Base-by-base conservation (phyloP, 23 red algal genomes). In the Chondrus crispus region DNA sequence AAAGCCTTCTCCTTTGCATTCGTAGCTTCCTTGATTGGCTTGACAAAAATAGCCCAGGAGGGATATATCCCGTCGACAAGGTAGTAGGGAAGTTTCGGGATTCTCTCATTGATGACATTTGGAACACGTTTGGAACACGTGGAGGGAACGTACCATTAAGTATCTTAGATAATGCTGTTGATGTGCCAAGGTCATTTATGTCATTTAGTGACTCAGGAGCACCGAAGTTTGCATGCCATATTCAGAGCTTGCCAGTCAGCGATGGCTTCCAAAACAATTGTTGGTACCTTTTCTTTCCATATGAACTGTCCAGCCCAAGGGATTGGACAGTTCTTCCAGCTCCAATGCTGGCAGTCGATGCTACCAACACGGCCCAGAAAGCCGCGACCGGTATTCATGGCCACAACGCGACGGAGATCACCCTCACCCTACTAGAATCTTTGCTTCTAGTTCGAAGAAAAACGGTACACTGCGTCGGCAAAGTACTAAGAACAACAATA, bases 51-150 rank as follows among this genome's bases (percentile, higher is more conserved):
- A 37, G 32, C 42, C 41, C 78, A 82, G 52, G 28, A 30, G 26
- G 78, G 78, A 82, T 60, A 82, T 36, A 63, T 82, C n/a, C 51
- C 78, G 55, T 82, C 51, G 41, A 38, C 39, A 52, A 82, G 51
- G 55, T 58, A 82, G 51, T 60, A 82, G n/a, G 42, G 42, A 26
- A 41, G 8, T n/a, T 30, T 28, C 52, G 6, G 51, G 24, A 35
- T n/a, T 60, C 55, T 14, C 46, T 51, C 42, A 60, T 60, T 60
- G 18, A 63, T 51, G 35, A 40, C 45, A 30, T 58, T 35, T 18
- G 78, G 18, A 30, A 58, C 35, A 5, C n/a, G n/a, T n/a, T n/a
- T n/a, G n/a, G n/a, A n/a, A n/a, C n/a, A n/a, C n/a, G n/a, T n/a
- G n/a, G 30, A 37, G 68, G 68, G 30, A 29, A 29, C n/a, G 68